Conservation (phyloP, 1,284 basidiomycete genomes). For the Heliocybe sulcata region DNA sequence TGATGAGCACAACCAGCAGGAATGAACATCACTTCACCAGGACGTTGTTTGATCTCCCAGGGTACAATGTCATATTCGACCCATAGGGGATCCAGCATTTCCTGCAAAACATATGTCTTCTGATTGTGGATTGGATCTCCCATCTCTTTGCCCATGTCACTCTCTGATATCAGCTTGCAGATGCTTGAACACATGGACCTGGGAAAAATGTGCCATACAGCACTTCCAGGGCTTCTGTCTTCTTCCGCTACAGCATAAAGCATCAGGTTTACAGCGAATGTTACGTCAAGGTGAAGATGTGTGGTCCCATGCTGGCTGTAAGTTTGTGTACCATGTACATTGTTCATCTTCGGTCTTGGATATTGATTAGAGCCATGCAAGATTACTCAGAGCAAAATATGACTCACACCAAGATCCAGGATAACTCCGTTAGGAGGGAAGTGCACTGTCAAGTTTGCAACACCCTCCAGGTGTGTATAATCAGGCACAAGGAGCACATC, state of each 20-base stretch:
- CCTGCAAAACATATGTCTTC: slow-evolving; percentile 68
- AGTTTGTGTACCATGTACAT: slow-evolving; percentile 51
- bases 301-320: slow-evolving; percentile 67
- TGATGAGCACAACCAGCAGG: slow-evolving; percentile 90
- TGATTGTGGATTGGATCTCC: slow-evolving; percentile 85
- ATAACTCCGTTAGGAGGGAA: slow-evolving; percentile 72
- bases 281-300: slow-evolving; percentile 86
- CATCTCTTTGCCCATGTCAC: slow-evolving; percentile 31
- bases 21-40: slow-evolving; percentile 85
- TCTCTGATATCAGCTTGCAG: slow-evolving; percentile 54
- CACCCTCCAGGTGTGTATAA: slow-evolving; percentile 77
- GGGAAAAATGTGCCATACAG: slow-evolving; percentile 83
- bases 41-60: slow-evolving; percentile 73
- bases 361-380: background rate
- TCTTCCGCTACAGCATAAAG: slow-evolving; percentile 50
- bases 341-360: slow-evolving; percentile 68
- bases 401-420: slow-evolving; percentile 67
- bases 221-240: slow-evolving; percentile 62
- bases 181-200: slow-evolving; percentile 69
- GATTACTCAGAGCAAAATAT: background rate
- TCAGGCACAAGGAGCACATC: slow-evolving; percentile 73
- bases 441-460: slow-evolving; percentile 74
- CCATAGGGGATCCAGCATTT: slow-evolving; percentile 53
- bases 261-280: slow-evolving; percentile 88
- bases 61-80: slow-evolving; percentile 58